These are phyloP conservation scores for Chalciporus piperatus DNA, from an alignment of 768 basidiomycete species.

Conservation along the genomic window DNA sequence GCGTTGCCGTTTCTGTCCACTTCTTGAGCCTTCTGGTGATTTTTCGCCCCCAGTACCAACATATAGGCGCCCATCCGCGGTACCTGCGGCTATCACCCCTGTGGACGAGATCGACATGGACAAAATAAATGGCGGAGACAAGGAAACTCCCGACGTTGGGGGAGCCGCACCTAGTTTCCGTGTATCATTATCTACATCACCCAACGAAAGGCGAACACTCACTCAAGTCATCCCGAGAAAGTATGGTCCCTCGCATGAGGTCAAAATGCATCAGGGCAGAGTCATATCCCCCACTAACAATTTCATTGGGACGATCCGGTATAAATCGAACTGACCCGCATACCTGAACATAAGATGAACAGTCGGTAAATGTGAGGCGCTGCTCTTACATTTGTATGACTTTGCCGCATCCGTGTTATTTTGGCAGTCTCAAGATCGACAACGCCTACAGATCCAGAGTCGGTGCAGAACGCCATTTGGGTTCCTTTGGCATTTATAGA, in stretches of 20 bases:
- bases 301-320: constrained; percentile 64
- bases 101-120: constrained; percentile 55
- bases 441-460: constrained; percentile 66
- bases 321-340: constrained; percentile 71
- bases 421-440: constrained; percentile 52
- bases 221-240: constrained; percentile 65
- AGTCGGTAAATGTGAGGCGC: not conserved
- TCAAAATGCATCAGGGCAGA: constrained; percentile 67
- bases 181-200: not conserved
- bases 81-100: constrained; percentile 66
- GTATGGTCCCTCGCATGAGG: constrained; percentile 47
- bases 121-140: constrained; percentile 76
- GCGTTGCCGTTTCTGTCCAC: constrained; percentile 52
- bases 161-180: constrained; percentile 34
- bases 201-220: constrained; percentile 8
- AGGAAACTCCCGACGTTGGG: constrained; percentile 46
- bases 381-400: constrained; percentile 58
- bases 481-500: constrained; percentile 52
- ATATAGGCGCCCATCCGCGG: constrained; percentile 73
- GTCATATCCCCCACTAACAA: constrained; percentile 80
- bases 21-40: constrained; percentile 12
- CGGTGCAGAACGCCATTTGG: constrained; percentile 63
- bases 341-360: constrained; percentile 45
- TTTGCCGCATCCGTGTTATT: constrained; percentile 55
- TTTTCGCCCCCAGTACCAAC: constrained; percentile 70